Percentiles rank a stretch among this genome's conserved stretches.
Evolutionary conservation across 2,329 filamentous ascomycete species (phyloP).

Genomic region (Aspergillus fumigatus): DNA sequence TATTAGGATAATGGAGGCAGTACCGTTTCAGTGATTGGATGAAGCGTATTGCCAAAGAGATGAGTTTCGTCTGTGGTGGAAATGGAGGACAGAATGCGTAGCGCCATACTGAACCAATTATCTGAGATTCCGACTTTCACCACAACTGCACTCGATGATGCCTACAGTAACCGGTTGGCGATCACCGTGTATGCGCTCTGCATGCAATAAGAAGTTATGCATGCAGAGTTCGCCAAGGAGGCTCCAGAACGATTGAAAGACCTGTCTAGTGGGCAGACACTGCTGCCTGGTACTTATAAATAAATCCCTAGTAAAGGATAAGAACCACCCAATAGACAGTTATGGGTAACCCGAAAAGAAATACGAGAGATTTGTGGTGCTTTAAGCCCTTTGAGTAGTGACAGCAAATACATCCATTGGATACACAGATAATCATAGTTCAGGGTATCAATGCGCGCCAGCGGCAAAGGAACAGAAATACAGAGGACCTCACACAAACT

Average conservation of each 20-base stretch:
- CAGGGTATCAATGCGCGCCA: neutral
- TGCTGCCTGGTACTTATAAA: neutral
- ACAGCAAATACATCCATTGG: neutral
- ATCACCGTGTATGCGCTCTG: neutral
- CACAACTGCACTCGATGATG: neutral
- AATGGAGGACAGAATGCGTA: neutral
- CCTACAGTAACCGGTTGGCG: neutral
- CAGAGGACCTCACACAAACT: neutral
- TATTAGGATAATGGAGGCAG: neutral
- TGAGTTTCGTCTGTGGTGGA: too few relatives aligned
- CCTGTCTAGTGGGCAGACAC: neutral
- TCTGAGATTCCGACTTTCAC: neutral
- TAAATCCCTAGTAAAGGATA: too few relatives aligned
- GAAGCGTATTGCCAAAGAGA: too few relatives aligned
- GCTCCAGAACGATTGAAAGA: neutral
- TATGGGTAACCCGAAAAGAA: neutral
- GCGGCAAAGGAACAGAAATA: neutral
- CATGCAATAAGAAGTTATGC: neutral
- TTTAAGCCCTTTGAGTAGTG: neutral
- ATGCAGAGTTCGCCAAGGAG: neutral
- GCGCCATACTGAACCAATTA: neutral
- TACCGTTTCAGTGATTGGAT: neutral
- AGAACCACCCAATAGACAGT: neutral
- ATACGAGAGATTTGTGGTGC: neutral
- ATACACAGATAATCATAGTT: neutral